phyloP scores from a whole-genome alignment of 495 filamentous ascomycete species.

The Penicillium verhagenii region DNA sequence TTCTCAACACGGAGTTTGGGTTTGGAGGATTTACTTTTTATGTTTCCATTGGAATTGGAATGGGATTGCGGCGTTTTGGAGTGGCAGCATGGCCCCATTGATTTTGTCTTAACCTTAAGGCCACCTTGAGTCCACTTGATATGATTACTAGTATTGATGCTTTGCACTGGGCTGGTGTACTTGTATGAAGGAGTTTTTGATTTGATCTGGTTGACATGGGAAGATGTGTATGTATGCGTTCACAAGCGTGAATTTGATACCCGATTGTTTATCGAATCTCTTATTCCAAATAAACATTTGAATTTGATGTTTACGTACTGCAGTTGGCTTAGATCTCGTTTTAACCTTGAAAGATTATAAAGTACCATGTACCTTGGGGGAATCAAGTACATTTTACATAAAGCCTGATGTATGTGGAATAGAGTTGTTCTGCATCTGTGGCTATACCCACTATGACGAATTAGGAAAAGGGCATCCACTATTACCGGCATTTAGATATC shows the following conservation, averaged over 20 bases:
- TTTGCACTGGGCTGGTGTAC: background rate
- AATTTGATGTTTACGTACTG: too few species aligned
- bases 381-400: background rate
- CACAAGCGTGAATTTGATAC: constrained; percentile 7
- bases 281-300: background rate
- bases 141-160: too few species aligned
- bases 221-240: constrained; percentile 2
- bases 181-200: constrained; percentile 2
- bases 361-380: background rate
- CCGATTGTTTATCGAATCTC: constrained; percentile 1
- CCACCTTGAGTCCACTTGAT: background rate
- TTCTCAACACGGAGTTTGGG: background rate
- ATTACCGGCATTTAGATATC: background rate
- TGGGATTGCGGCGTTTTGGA: background rate
- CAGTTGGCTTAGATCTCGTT: too few species aligned
- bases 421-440: background rate
- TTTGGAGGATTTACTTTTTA: background rate
- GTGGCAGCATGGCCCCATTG: background rate
- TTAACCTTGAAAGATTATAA: too few species aligned
- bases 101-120: background rate
- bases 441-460: background rate
- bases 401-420: too few species aligned
- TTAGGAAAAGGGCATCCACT: background rate
- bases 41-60: background rate
- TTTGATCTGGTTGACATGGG: background rate